A percentile compares a stretch with the other conserved stretches of the same genome.
Evolutionary conservation across 1,284 basidiomycete genomes (phyloP).

Genomic region (Agroathelia rolfsii): DNA sequence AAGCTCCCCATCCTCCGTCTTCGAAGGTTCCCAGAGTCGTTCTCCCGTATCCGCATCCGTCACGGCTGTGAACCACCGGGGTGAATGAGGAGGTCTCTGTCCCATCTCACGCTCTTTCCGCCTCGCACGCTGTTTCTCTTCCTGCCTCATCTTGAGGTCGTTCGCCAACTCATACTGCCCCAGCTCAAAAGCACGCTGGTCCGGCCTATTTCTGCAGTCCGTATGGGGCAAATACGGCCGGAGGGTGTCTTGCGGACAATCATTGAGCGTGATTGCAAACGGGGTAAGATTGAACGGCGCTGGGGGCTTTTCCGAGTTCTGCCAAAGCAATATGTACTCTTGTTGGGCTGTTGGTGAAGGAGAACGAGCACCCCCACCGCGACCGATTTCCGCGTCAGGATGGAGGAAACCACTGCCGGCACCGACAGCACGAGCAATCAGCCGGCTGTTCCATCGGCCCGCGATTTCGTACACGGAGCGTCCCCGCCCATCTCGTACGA

Average conservation of each 20-base stretch:
- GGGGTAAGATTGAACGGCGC: constrained; percentile 93
- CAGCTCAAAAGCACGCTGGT: constrained; percentile 91
- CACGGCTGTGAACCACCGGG: constrained; percentile 74
- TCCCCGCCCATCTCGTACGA: constrained; percentile 64
- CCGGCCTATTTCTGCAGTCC: constrained; percentile 89
- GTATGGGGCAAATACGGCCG: constrained; percentile 77
- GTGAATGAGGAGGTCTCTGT: constrained; percentile 59
- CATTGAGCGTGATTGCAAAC: constrained; percentile 87
- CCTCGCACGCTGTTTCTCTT: constrained; percentile 80
- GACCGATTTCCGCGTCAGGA: constrained; percentile 56
- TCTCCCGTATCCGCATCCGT: constrained; percentile 83
- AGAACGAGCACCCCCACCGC: too few relatives aligned
- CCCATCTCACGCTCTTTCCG: constrained; percentile 75
- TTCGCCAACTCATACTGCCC: constrained; percentile 91
- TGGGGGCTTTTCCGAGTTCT: constrained; percentile 79
- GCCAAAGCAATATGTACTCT: constrained; percentile 83
- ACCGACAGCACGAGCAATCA: constrained; percentile 76
- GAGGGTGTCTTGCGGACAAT: constrained; percentile 62
- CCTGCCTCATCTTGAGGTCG: constrained; percentile 76
- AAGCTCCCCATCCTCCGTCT: constrained; percentile 40
- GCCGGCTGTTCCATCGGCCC: constrained; percentile 92
- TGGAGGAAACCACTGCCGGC: constrained; percentile 58
- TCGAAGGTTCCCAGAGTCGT: constrained; percentile 70
- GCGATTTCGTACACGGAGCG: constrained; percentile 82
- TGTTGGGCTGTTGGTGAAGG: constrained; percentile 37